phyloP scores from a whole-genome alignment of 2,329 filamentous ascomycete species.

The Knufia petricola region DNA sequence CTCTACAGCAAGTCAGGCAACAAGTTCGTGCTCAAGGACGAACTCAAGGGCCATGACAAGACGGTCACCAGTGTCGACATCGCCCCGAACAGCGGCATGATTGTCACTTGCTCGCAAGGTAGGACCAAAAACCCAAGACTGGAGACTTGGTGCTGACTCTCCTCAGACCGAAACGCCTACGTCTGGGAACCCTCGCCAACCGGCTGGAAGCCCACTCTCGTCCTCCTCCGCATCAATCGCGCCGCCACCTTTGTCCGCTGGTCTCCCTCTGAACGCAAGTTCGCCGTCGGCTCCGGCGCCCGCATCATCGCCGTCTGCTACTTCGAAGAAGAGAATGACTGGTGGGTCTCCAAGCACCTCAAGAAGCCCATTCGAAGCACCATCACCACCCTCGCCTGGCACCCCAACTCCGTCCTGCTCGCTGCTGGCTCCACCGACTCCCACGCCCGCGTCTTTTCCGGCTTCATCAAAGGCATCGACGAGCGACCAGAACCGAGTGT shows the following conservation, averaged over 20 bases:
- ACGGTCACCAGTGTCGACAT: constrained; percentile 94
- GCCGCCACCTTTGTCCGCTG: constrained; percentile 95
- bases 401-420: constrained; percentile 91
- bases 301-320: constrained; percentile 95
- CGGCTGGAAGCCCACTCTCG: constrained; percentile 93
- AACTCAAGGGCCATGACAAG: constrained; percentile 95
- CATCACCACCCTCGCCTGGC: constrained; percentile 90
- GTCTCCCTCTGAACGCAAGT: constrained; percentile 94
- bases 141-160: not conserved
- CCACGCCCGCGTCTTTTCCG: constrained; percentile 87
- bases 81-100: constrained; percentile 78
- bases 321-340: constrained; percentile 98
- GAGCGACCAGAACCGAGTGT: constrained; percentile 71
- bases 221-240: constrained; percentile 91
- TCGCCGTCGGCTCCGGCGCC: constrained; percentile 92
- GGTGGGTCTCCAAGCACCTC: constrained; percentile 99
- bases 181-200: constrained; percentile 92
- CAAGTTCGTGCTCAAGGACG: constrained; percentile 75
- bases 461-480: constrained; percentile 93
- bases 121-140: constrained; percentile 20
- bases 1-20: constrained; percentile 67
- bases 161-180: constrained; percentile 82
- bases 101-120: constrained; percentile 97
- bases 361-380: constrained; percentile 99
- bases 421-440: constrained; percentile 96